These are phyloP conservation scores for Hyphodiscus hymeniophilus DNA, from an alignment of 495 filamentous ascomycete genomes.

Conservation along the genomic window DNA sequence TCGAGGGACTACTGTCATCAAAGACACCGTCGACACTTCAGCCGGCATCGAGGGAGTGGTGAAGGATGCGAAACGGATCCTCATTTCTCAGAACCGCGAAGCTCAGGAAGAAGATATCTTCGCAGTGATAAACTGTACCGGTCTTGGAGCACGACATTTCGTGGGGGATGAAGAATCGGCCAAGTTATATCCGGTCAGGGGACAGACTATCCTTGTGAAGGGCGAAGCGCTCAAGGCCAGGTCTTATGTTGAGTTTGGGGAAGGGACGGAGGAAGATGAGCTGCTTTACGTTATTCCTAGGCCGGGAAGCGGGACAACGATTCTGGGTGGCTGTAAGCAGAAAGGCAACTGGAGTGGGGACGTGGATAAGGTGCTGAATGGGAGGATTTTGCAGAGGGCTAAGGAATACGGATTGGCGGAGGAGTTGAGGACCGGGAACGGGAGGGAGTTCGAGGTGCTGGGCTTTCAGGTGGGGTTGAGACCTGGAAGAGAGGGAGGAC, in stretches of 20 bases:
- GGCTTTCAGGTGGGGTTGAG: constrained; percentile 14
- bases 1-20: constrained; percentile 6
- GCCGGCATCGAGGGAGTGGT: constrained; percentile 13
- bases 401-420: constrained; percentile 4
- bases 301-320: constrained; percentile 23
- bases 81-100: background rate
- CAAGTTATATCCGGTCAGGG: constrained; percentile 15
- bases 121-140: constrained; percentile 11
- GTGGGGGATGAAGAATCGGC: constrained; percentile 3
- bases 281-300: constrained; percentile 13
- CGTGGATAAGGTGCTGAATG: constrained; percentile 9
- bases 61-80: constrained; percentile 1
- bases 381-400: constrained; percentile 8
- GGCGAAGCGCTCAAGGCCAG: constrained; percentile 12
- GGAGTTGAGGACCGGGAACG: constrained; percentile 7
- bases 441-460: constrained; percentile 10
- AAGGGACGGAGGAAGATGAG: background rate
- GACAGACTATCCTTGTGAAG: constrained; percentile 17
- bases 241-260: constrained; percentile 1
- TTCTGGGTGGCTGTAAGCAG: constrained; percentile 18
- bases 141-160: constrained; percentile 12
- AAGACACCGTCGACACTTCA: background rate
- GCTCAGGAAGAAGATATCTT: background rate
- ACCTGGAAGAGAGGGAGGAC: constrained; percentile 15
- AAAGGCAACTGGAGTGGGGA: constrained; percentile 5